These are phyloP conservation scores for Nothophaeocryptopus gaeumannii DNA, from an alignment of 2,329 filamentous ascomycete genomes.

Conservation along the genomic window DNA sequence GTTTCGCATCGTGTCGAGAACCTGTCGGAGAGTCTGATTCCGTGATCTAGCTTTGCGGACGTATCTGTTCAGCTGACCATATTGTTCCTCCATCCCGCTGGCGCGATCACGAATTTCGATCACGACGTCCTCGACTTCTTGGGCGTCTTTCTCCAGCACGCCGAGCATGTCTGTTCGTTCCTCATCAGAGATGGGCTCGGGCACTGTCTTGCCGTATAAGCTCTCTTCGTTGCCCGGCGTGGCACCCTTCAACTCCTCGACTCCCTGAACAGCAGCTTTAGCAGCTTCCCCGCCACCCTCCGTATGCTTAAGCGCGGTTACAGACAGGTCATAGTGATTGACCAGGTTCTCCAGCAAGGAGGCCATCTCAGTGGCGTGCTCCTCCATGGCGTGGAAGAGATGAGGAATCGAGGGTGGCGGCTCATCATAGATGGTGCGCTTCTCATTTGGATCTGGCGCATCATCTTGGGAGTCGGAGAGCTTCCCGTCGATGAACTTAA, in stretches of 20 bases:
- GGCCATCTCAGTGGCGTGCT: constrained; percentile 78
- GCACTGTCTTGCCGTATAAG: constrained; percentile 53
- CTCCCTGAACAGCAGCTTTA: constrained; percentile 35
- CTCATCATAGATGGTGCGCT: constrained; percentile 35
- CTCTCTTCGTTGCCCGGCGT: constrained; percentile 53
- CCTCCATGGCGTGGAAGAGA: constrained; percentile 58
- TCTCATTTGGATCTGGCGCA: constrained; percentile 20
- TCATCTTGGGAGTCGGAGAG: constrained; percentile 13
- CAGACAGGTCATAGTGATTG: constrained; percentile 87
- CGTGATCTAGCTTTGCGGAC: constrained; percentile 56
- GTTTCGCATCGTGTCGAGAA: constrained; percentile 65
- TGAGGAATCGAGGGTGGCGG: constrained; percentile 38
- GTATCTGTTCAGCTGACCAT: constrained; percentile 62
- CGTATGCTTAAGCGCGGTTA: constrained; percentile 85
- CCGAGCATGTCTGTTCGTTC: constrained; percentile 80
- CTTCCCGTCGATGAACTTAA: constrained; percentile 17
- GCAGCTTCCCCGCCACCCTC: constrained; percentile 58
- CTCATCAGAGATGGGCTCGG: constrained; percentile 66
- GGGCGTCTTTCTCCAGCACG: constrained; percentile 70
- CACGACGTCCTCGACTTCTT: constrained; percentile 61
- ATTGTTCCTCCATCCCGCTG: constrained; percentile 71
- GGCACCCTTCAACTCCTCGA: constrained; percentile 32
- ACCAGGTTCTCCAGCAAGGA: constrained; percentile 75
- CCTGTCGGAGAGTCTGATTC: constrained; percentile 58
- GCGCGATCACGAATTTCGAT: constrained; percentile 70